Evolutionary conservation across 768 basidiomycete genomes (phyloP), one percentile per base, ranked within the genome.

Genomic region (Xanthoconium purpureum): DNA sequence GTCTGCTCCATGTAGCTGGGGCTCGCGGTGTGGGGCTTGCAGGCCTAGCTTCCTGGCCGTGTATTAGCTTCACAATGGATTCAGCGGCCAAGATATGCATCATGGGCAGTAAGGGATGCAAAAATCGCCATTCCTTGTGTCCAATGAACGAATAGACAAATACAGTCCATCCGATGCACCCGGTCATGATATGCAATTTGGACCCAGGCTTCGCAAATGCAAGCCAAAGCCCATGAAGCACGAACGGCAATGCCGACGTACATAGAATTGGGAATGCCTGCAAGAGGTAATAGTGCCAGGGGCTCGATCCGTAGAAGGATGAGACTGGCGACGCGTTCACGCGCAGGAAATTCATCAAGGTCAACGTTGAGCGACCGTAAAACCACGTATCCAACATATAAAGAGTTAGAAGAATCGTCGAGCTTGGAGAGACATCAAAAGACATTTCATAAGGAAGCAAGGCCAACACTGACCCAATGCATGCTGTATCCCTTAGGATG

Each of bases 81-180:
- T 84, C 84, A 0, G 92, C 78, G 12, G 89, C 88, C 57, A 97
- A 79, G 20, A 94, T 61, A 62, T 97, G 87, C 39, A 96, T 73
- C 32, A 93, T 71, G 1, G 97, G 95, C 5, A 98, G 77, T 18
- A 98, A 69, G 0, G 96, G 94, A 61, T 98, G 95, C 8, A 98
- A 75, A 74, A 99, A 98, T 9, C 97, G 81, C 94, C 94, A 98
- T 77, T 99, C 97, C 65, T 98, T 98, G 75, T 99, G 97, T 2
- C 89, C 87, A 2, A 89, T 79, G 4, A 89, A 58, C 9, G 96
- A 98, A 68, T 91, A 94, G 7, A 88, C 68, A 3, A 66, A 64
- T 32, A 87, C 68, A 0, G 88, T 84, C 87, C 89, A 92, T 18
- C 74, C 58, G 2, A 88, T 61, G 50, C 71, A 28, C 78, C 71